phyloP scores from a whole-genome alignment of 2,329 filamentous ascomycete species.

The Clarireedia paspali region DNA sequence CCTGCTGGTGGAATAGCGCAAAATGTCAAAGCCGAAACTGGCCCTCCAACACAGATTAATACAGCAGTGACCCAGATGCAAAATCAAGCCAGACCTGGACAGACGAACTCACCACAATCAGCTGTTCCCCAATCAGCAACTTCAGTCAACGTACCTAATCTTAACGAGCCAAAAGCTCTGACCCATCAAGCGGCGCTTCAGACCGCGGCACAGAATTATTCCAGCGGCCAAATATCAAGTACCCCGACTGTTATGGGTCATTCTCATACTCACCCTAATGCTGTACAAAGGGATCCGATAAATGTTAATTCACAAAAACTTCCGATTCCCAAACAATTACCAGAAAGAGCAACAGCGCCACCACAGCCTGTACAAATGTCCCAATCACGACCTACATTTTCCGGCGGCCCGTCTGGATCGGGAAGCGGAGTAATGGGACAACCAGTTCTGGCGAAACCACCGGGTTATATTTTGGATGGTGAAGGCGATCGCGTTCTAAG shows the following conservation, averaged over 20 bases:
- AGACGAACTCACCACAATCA: conserved; percentile 28
- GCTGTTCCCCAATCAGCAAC: conserved; percentile 26
- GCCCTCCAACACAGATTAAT: conserved; percentile 24
- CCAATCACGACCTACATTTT: conserved; percentile 71
- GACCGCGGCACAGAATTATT: conserved; percentile 29
- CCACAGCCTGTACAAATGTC: conserved; percentile 70
- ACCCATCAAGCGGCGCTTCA: conserved; percentile 27
- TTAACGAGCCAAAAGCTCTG: conserved; percentile 19
- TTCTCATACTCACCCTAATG: conserved; percentile 20
- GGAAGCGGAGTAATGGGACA: conserved; percentile 80
- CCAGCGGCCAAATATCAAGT: conserved; percentile 20
- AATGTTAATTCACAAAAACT: conserved; percentile 27
- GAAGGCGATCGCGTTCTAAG: conserved; percentile 90
- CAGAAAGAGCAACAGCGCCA: conserved; percentile 56
- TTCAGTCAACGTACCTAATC: conserved; percentile 19
- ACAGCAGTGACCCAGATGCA: conserved; percentile 24
- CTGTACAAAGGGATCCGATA: conserved; percentile 21
- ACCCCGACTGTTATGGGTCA: conserved; percentile 28
- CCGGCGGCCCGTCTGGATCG: conserved; percentile 65
- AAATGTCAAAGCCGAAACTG: conserved; percentile 25
- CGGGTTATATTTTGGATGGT: conserved; percentile 79
- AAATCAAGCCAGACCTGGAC: conserved; percentile 15
- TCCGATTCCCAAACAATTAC: conserved; percentile 58
- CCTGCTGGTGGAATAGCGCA: conserved; percentile 11
- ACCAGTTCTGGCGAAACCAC: conserved; percentile 74